A percentile compares a stretch with the other conserved stretches of the same genome.
Conservation (phyloP, 495 filamentous ascomycete genomes). For the Geopyxis carbonaria region DNA sequence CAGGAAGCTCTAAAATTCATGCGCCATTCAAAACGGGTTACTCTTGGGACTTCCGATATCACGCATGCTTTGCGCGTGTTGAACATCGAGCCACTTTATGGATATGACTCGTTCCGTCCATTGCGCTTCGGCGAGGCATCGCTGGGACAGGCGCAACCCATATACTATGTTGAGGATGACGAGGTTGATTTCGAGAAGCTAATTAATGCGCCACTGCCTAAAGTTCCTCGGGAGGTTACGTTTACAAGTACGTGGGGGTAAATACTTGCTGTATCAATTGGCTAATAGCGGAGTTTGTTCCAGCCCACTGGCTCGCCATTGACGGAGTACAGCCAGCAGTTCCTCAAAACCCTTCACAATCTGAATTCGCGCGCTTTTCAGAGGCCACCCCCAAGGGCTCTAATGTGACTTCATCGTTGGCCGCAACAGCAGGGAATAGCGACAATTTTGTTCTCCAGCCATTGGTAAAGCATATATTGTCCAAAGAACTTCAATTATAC, state of each 20-base stretch:
- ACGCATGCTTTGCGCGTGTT: constrained; percentile 65
- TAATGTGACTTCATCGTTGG: constrained; percentile 61
- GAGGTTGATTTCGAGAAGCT: constrained; percentile 97
- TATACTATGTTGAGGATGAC: constrained; percentile 96
- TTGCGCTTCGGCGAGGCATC: constrained; percentile 85
- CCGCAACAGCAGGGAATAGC: constrained; percentile 42
- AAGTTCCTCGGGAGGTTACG: constrained; percentile 79
- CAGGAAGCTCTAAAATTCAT: constrained; percentile 89
- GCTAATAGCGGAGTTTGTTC: constrained; percentile 10
- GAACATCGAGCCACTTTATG: constrained; percentile 86
- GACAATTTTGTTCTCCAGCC: constrained; percentile 74
- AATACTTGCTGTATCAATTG: not conserved
- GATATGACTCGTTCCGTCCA: constrained; percentile 77
- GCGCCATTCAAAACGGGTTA: constrained; percentile 69
- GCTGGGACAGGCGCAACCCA: constrained; percentile 79
- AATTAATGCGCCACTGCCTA: constrained; percentile 88
- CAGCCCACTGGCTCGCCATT: constrained; percentile 88
- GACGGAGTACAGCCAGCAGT: constrained; percentile 94
- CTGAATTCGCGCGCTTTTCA: constrained; percentile 53
- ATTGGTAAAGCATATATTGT: constrained; percentile 83
- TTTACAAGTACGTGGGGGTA: constrained; percentile 53
- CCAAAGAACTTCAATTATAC: constrained; percentile 90
- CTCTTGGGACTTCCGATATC: constrained; percentile 70
- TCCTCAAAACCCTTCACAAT: constrained; percentile 79
- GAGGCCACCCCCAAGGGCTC: constrained; percentile 80